Conservation (phyloP, 228 moss, liverwort and hornwort genomes). For the Sphagnum fallax region DNA sequence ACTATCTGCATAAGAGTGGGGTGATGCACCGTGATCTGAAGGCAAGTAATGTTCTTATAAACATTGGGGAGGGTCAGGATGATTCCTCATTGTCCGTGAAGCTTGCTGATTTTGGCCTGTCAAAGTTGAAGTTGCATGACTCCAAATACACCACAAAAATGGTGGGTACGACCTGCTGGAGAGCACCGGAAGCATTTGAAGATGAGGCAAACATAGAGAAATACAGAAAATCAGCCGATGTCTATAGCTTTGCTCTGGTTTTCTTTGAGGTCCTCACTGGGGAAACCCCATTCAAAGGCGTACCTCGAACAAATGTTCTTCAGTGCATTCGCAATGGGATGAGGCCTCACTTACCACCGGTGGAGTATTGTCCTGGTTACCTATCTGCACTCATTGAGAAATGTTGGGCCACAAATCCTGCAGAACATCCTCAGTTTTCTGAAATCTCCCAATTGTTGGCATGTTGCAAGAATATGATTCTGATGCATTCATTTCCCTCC, state of each 20-base stretch:
- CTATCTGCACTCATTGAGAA: neutral
- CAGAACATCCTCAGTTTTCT: neutral
- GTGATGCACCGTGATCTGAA: conserved; percentile 2
- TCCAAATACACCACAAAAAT: neutral
- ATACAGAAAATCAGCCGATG: conserved; percentile 1
- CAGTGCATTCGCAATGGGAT: neutral
- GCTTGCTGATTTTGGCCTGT: conserved; percentile 4
- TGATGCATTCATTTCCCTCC: too few relatives aligned
- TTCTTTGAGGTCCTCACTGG: neutral
- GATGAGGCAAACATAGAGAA: too few relatives aligned
- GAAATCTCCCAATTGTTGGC: too few relatives aligned
- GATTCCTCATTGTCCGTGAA: neutral
- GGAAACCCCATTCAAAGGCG: neutral
- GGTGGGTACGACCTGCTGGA: neutral
- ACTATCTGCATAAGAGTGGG: neutral
- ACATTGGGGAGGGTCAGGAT: neutral
- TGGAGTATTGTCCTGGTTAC: neutral
- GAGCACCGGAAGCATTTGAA: neutral
- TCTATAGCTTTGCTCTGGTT: conserved; percentile 4
- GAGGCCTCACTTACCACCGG: neutral
- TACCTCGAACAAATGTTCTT: neutral
- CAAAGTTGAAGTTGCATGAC: neutral
- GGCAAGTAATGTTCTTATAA: neutral
- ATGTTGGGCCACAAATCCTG: conserved; percentile 2
- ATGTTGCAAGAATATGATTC: too few relatives aligned